These are phyloP conservation scores for Chlorencoelia australis DNA, from an alignment of 2,329 filamentous ascomycete species.

Conservation along the genomic window DNA sequence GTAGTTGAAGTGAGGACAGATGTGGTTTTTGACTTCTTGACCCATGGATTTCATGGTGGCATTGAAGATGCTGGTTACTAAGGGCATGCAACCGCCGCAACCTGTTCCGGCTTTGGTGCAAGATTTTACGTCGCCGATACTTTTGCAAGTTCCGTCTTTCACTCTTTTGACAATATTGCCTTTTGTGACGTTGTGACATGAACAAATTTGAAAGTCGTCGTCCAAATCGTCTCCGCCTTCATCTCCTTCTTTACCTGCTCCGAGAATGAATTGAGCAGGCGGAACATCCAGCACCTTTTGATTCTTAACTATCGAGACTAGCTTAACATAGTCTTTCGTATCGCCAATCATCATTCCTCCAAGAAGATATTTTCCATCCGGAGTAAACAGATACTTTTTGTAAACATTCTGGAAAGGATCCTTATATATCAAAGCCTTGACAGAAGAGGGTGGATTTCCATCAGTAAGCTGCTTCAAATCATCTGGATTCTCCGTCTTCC, in stretches of 20 bases:
- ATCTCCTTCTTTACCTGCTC: conserved; percentile 62
- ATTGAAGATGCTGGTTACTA: conserved; percentile 85
- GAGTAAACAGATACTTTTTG: conserved; percentile 87
- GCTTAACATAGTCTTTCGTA: conserved; percentile 79
- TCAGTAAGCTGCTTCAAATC: conserved; percentile 41
- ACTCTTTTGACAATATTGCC: conserved; percentile 63
- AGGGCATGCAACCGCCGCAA: conserved; percentile 81
- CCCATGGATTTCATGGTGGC: conserved; percentile 78
- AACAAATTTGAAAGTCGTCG: conserved; percentile 83
- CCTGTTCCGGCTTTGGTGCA: conserved; percentile 90
- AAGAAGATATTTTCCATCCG: conserved; percentile 80
- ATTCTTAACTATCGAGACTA: conserved; percentile 78
- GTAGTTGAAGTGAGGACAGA: conserved; percentile 77
- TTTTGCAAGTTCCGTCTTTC: conserved; percentile 72
- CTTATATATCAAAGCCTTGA: conserved; percentile 80
- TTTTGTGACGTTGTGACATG: conserved; percentile 87
- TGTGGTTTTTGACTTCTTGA: conserved; percentile 74
- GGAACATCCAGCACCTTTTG: conserved; percentile 70
- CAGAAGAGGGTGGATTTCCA: conserved; percentile 46
- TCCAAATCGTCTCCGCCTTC: conserved; percentile 67
- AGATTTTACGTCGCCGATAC: conserved; percentile 71
- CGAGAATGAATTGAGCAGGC: conserved; percentile 75
- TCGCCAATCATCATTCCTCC: conserved; percentile 98
- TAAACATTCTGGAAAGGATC: conserved; percentile 84
- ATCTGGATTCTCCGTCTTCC: conserved; percentile 32